phyloP scores from a whole-genome alignment of 2,329 filamentous ascomycete species.

The Huntiella savannae region DNA sequence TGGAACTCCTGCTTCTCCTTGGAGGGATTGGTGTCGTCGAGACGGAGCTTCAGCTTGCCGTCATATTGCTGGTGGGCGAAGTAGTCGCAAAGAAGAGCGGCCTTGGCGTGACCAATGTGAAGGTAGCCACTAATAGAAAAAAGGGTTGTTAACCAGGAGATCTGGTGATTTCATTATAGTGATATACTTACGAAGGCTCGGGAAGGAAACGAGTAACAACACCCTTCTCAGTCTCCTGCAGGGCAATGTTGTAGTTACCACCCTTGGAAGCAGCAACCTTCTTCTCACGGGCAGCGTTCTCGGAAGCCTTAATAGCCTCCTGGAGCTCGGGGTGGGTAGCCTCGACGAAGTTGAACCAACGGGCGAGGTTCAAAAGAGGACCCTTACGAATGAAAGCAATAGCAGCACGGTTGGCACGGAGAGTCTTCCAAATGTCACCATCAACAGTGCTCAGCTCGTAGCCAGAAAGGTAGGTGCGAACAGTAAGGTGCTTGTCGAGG shows the following conservation, averaged over 20 bases:
- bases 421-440: slow-evolving; percentile 61
- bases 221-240: slow-evolving; percentile 69
- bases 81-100: slow-evolving; percentile 84
- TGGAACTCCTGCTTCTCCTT: slow-evolving; percentile 97
- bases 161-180: slow-evolving; percentile 2
- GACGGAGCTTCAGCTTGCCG: slow-evolving; percentile 74
- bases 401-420: slow-evolving; percentile 71
- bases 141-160: not conserved
- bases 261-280: slow-evolving; percentile 52
- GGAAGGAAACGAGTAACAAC: slow-evolving; percentile 87
- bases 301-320: slow-evolving; percentile 48
- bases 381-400: slow-evolving; percentile 65
- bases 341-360: slow-evolving; percentile 81
- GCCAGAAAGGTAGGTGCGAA: slow-evolving; percentile 71
- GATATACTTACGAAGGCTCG: slow-evolving; percentile 56
- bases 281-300: slow-evolving; percentile 50
- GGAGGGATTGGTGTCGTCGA: slow-evolving; percentile 92
- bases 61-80: slow-evolving; percentile 89
- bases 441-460: slow-evolving; percentile 63
- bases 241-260: slow-evolving; percentile 72
- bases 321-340: slow-evolving; percentile 60
- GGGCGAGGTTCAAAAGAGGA: slow-evolving; percentile 52
- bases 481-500: slow-evolving; percentile 71
- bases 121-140: slow-evolving; percentile 48
- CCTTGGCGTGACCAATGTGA: slow-evolving; percentile 91